Percentiles rank a stretch among this genome's conserved stretches.
Evolutionary conservation across 768 basidiomycete genomes (phyloP).

Genomic region (Mycena rosella): DNA sequence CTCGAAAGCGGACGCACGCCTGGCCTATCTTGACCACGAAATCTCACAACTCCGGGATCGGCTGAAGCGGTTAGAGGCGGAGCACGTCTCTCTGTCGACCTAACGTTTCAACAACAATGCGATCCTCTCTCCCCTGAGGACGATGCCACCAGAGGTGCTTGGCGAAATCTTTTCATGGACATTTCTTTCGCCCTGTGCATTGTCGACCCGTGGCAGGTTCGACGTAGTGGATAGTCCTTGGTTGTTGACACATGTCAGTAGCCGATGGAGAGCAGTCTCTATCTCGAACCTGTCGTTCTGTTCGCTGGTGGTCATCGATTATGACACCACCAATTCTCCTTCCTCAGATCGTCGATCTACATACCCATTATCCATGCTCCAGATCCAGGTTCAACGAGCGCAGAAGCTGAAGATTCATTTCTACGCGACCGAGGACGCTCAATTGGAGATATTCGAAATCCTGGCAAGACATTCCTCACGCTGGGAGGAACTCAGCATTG

Average conservation of each 20-base stretch:
- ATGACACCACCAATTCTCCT: too few species aligned
- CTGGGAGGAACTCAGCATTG: constrained; percentile 8
- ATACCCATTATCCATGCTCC: neutral
- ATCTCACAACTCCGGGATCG: neutral
- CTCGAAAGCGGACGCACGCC: neutral
- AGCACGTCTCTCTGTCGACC: neutral
- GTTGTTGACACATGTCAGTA: neutral
- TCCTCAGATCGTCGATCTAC: neutral
- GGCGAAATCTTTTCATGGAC: constrained; percentile 20
- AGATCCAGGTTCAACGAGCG: neutral
- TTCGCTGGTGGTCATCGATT: neutral
- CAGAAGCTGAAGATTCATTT: neutral
- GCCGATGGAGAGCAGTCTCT: neutral
- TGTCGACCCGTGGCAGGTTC: neutral
- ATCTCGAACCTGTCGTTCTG: neutral
- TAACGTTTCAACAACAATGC: neutral
- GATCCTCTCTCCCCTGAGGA: constrained; percentile 8
- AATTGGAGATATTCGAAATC: neutral
- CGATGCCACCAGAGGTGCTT: constrained; percentile 4
- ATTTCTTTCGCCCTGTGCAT: neutral
- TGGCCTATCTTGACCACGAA: neutral
- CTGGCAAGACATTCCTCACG: neutral
- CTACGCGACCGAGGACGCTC: neutral
- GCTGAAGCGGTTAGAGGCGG: constrained; percentile 8
- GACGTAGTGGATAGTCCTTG: neutral